Base-by-base conservation (phyloP, 306 rosid genomes). In the Citrullus mucosospermus region DNA sequence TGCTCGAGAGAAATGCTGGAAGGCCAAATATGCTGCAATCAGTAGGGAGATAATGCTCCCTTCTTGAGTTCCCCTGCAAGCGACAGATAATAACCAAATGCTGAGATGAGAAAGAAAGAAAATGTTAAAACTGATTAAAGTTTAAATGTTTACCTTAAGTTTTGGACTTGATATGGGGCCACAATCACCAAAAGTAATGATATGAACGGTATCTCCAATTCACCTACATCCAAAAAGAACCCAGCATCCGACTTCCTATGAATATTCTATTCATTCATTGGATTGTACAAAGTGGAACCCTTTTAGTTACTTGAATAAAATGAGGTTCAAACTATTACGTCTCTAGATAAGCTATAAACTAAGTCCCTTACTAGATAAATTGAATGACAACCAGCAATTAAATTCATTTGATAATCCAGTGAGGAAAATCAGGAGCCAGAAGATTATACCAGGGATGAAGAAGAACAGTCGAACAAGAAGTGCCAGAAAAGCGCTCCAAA, bases 1-100 rank as follows among this genome's bases (percentile, higher is more conserved):
- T 28, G 84, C 69, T 78, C 97, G 83, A 59, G 98, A 86, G 91
- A 95, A 92, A 90, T 95, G 99, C 84, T 91, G 98, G 89, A 84
- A 95, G 78, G 96, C 98, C 88, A 95, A 57, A 88, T 92, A 92
- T 59, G 84, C 98, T 15, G 88, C 89, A 81, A 95, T 90, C 72
- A 82, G 59, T 81, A 91, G 59, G 56, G 98, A 85, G 84, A 92
- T 32, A 28, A 89, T 82, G 36, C 89, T 90, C 78, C 97, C 96
- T 85, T 88, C 90, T 87, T 83, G 91, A 78, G 89, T 92, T 81
- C 89, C 89, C 88, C 99, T 95, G 88, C 73, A 78, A 83, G 60
- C 69, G 74, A 72, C 59, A 77, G 78, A 74, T 63, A 81, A 15
- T 48, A 53, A 17, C 60, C 83, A 63, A 85, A 57, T 62, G 63